Evolutionary conservation across 2,329 filamentous ascomycete genomes (phyloP).

Genomic region (Pleomassaria siparia): DNA sequence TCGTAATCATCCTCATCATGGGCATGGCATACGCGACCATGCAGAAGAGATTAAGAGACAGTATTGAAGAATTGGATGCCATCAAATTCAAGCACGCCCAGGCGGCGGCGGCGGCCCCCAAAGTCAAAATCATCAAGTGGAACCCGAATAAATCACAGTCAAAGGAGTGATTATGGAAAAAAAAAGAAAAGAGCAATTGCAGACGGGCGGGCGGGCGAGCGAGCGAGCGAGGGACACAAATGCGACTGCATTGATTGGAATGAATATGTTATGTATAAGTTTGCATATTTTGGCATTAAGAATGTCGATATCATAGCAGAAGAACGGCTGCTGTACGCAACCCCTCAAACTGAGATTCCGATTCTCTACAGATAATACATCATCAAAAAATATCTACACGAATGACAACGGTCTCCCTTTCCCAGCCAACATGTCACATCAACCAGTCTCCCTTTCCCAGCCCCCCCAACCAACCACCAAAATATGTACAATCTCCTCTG

Average conservation of each 20-base stretch:
- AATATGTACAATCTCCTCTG: background rate
- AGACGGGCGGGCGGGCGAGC: no score
- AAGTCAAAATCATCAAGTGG: no score
- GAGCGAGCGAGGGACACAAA: no score
- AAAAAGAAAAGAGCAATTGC: background rate
- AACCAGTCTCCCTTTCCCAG: no score
- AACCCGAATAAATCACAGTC: slow-evolving; percentile 6
- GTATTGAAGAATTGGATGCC: slow-evolving; percentile 5
- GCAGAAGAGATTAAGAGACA: slow-evolving; percentile 9
- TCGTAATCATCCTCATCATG: slow-evolving; percentile 25
- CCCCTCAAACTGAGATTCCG: background rate
- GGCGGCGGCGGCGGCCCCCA: slow-evolving; percentile 7
- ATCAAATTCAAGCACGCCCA: slow-evolving; percentile 8
- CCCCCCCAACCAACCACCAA: background rate
- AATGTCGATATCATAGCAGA: no score
- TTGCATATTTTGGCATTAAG: no score
- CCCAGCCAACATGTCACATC: background rate
- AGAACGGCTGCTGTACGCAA: background rate
- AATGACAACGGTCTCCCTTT: background rate
- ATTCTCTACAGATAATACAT: no score
- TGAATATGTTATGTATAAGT: no score
- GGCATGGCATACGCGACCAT: slow-evolving; percentile 11
- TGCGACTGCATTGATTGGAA: no score
- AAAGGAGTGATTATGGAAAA: background rate
- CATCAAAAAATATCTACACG: background rate